Conservation (phyloP, 1,284 basidiomycete species). For the Melampsora larici-populina region DNA sequence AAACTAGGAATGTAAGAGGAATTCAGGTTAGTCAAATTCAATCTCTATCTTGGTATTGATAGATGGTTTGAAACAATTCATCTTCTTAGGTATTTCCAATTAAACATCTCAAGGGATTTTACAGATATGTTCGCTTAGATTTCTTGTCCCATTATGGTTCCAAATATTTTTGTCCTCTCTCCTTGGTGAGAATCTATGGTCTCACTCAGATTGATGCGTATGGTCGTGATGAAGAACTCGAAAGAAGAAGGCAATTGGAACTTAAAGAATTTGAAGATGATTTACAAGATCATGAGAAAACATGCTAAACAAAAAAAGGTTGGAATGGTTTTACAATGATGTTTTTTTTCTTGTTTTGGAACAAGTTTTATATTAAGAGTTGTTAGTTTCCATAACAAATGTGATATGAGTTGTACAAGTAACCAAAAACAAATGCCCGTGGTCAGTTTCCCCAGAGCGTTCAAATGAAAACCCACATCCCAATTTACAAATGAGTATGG, state of each 20-base stretch:
- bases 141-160: conserved; percentile 89
- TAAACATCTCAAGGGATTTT: conserved; percentile 69
- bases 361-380: no score
- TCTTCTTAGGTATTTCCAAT: conserved; percentile 61
- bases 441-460: no score
- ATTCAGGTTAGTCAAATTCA: conserved; percentile 67
- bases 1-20: conserved; percentile 84
- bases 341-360: no score
- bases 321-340: no score
- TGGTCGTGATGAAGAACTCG: conserved; percentile 70
- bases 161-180: conserved; percentile 95
- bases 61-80: background rate
- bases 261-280: conserved; percentile 49
- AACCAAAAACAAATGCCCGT: no score
- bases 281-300: conserved; percentile 62
- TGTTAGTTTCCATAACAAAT: no score
- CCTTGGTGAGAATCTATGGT: conserved; percentile 87
- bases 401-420: no score
- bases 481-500: no score
- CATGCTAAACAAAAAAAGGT: no score
- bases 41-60: conserved; percentile 22
- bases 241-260: conserved; percentile 46
- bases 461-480: no score
- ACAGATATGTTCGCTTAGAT: conserved; percentile 89
- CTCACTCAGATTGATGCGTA: conserved; percentile 94